phyloP scores from a whole-genome alignment of 2,329 filamentous ascomycete genomes.

The Domatiomyces globalis region DNA sequence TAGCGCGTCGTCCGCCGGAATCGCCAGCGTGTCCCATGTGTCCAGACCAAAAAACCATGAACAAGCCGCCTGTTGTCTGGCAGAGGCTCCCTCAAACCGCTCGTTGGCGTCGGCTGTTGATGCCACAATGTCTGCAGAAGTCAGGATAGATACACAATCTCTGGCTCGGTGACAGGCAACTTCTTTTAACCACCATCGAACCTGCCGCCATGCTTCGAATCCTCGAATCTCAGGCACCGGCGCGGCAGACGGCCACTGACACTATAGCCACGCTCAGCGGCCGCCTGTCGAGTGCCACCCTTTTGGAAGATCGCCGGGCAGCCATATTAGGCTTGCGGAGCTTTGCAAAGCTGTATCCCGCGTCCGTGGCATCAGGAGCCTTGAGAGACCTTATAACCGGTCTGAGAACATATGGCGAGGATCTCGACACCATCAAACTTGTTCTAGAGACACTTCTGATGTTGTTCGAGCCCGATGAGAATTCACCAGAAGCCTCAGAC shows the following conservation, averaged over 20 bases:
- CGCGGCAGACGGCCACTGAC: slow-evolving; percentile 89
- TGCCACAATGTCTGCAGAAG: not conserved
- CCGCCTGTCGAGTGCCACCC: slow-evolving; percentile 72
- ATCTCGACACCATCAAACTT: slow-evolving; percentile 91
- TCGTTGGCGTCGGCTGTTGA: not conserved
- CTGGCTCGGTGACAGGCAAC: not conserved
- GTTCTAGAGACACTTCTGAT: slow-evolving; percentile 89
- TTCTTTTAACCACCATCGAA: slow-evolving; percentile 11
- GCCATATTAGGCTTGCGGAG: slow-evolving; percentile 86
- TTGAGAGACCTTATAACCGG: slow-evolving; percentile 74
- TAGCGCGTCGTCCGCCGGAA: not conserved
- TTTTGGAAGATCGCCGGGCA: slow-evolving; percentile 85
- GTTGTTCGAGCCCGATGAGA: slow-evolving; percentile 62
- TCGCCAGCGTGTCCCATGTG: too few species aligned
- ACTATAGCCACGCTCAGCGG: slow-evolving; percentile 84
- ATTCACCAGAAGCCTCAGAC: slow-evolving; percentile 54
- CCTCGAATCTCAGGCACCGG: slow-evolving; percentile 60
- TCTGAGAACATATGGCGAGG: slow-evolving; percentile 73
- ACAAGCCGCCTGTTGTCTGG: not conserved
- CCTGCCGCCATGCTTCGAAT: slow-evolving; percentile 44
- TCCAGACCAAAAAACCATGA: not conserved
- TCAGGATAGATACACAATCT: not conserved
- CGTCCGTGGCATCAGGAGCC: slow-evolving; percentile 88
- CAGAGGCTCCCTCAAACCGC: not conserved
- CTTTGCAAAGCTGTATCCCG: slow-evolving; percentile 92